Conservation (phyloP, 2,329 filamentous ascomycete genomes). For the Pseudopithomyces chartarum region DNA sequence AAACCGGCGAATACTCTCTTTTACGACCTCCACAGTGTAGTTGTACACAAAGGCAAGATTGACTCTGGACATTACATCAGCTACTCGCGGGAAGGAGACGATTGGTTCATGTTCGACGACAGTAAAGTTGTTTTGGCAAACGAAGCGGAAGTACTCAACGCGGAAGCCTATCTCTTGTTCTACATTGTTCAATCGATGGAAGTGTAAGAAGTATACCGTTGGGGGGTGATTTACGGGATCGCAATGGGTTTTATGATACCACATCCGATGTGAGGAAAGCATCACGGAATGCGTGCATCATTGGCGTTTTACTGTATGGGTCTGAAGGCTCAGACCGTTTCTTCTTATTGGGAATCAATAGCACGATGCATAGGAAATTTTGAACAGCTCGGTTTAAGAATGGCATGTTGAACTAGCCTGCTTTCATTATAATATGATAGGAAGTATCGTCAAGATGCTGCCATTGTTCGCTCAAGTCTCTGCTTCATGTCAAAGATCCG, state of each 20-base stretch:
- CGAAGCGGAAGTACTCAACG: conserved; percentile 81
- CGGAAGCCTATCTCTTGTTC: conserved; percentile 89
- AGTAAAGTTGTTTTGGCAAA: conserved; percentile 85
- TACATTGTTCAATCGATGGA: conserved; percentile 58
- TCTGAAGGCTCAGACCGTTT: too few species aligned
- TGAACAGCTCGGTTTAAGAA: too few species aligned
- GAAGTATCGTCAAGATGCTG: too few species aligned
- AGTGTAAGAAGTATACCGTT: conserved; percentile 18
- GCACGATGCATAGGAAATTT: too few species aligned
- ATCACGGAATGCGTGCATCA: background rate
- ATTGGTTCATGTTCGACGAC: conserved; percentile 98
- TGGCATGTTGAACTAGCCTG: too few species aligned
- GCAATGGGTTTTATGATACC: background rate
- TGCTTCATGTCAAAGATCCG: too few species aligned
- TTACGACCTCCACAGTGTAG: conserved; percentile 86
- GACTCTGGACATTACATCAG: conserved; percentile 91
- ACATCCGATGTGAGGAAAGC: background rate
- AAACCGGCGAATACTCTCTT: conserved; percentile 61
- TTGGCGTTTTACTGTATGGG: background rate
- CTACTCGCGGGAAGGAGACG: conserved; percentile 80
- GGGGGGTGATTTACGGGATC: background rate
- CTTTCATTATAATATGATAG: too few species aligned
- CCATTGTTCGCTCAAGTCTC: too few species aligned
- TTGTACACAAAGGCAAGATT: conserved; percentile 91
- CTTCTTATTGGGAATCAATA: too few species aligned